These are phyloP conservation scores for Rhododendron simsii DNA, from an alignment of 148 eudicot genomes.

Conservation along the genomic window DNA sequence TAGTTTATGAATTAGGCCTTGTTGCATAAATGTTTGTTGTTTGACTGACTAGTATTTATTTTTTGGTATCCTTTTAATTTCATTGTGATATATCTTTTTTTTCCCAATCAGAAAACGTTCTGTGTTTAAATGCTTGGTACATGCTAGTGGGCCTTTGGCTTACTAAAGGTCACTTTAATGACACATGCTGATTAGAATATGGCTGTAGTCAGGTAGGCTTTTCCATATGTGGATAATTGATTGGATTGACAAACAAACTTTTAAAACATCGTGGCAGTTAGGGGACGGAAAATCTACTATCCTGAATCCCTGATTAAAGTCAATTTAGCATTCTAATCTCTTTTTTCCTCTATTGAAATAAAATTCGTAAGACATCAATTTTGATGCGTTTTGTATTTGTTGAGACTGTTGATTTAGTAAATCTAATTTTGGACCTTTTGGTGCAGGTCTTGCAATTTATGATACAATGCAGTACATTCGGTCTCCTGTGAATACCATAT, in stretches of 20 bases:
- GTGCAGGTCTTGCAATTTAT: slow-evolving; percentile 91
- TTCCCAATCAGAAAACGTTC: too few species aligned
- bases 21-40: neutral
- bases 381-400: neutral
- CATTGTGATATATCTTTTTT: neutral
- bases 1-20: neutral
- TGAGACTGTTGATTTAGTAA: neutral
- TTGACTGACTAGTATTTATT: neutral
- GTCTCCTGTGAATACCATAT: slow-evolving; percentile 84
- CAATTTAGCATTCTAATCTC: neutral
- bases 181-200: too few species aligned
- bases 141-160: too few species aligned
- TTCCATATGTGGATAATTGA: neutral
- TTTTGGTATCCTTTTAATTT: too few species aligned
- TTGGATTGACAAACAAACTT: neutral
- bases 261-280: neutral
- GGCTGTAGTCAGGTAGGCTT: too few species aligned
- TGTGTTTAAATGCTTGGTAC: too few species aligned
- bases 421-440: neutral
- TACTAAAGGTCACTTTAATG: too few species aligned
- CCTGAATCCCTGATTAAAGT: neutral
- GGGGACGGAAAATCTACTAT: neutral
- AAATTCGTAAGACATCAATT: neutral
- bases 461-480: slow-evolving; percentile 99
- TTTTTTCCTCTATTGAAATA: too few species aligned